These are phyloP conservation scores for Pelargonium hybrid DNA, from an alignment of 441 rosid species.

Conservation along the genomic window DNA sequence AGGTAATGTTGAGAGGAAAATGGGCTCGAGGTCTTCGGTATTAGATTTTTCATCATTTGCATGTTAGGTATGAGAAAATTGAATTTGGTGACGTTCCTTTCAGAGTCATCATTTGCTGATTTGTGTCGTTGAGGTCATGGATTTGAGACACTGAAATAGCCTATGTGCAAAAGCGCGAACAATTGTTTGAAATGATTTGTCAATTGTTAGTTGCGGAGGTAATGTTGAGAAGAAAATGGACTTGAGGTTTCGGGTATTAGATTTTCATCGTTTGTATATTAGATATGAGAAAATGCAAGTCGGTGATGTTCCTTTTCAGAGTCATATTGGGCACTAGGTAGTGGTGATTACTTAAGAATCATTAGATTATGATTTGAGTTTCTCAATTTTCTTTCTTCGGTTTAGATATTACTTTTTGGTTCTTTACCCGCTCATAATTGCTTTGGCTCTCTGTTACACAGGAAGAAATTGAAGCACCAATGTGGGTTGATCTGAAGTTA, in stretches of 20 bases:
- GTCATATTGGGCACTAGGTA: not conserved
- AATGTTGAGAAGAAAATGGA: not conserved
- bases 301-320: not conserved
- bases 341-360: not conserved
- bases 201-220: not conserved
- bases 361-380: not conserved
- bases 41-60: too few species aligned
- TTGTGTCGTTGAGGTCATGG: too few species aligned
- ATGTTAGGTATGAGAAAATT: too few species aligned
- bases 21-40: too few species aligned
- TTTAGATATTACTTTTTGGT: not conserved
- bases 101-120: too few species aligned
- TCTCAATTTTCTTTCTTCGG: not conserved
- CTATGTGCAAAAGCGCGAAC: too few species aligned
- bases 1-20: not conserved
- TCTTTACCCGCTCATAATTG: not conserved
- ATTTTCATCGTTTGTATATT: not conserved
- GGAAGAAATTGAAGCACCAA: conserved; percentile 69
- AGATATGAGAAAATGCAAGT: not conserved
- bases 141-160: too few species aligned
- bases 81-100: too few species aligned
- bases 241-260: not conserved
- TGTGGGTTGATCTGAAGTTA: conserved; percentile 45
- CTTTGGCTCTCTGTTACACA: conserved; percentile 6
- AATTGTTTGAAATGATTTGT: too few species aligned